Evolutionary conservation across 2,329 filamentous ascomycete species (phyloP), one percentile per base, ranked within the genome.

Genomic region (Colletotrichum costaricense): DNA sequence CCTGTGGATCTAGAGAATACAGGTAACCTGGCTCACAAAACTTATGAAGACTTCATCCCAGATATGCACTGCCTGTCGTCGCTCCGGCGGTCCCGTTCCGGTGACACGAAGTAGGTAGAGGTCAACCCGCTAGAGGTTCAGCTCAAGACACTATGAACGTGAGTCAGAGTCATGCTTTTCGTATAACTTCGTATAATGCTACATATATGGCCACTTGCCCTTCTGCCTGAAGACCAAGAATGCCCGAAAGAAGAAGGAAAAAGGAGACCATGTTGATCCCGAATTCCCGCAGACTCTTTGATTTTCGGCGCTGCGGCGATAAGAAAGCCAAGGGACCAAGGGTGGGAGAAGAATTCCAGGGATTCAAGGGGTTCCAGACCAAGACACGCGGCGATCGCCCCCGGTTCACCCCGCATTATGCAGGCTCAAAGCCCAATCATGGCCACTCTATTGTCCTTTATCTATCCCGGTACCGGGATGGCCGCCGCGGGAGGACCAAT

Each of bases 351-450:
- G 22, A 30, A 14, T 22, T 26, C 4, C 46, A 11, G 19, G 56
- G 52, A 49, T 38, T 14, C 22, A 19, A 49, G 16, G 26, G 42
- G 33, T 42, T 65, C 46, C 55, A 38, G 70, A 49, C 70, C 59
- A 46, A 30, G 55, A 62, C 52, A 22, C 55, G 38, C 46, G 46
- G 33, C 35, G 60, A 70, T 57, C 60, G 5, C 7, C 55, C 19
- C 24, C 22, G n/a, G 35, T 49, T 12, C 35, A 65, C 70, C 70
- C 70, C 70, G 70, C 70, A 70, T 65, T 62, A 54, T 62, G 55
- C 55, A 56, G 28, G 33, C 26, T 30, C 33, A 22, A 16, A 16
- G 35, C 4, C 70, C 70, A 73, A 73, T 66, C 14, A 65, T n/a
- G 19, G 12, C 5, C 22, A n/a, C 3, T 49, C 30, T n/a, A 11